Conservation (phyloP, 2,329 filamentous ascomycete species). For the Paraconiothyrium sp. region DNA sequence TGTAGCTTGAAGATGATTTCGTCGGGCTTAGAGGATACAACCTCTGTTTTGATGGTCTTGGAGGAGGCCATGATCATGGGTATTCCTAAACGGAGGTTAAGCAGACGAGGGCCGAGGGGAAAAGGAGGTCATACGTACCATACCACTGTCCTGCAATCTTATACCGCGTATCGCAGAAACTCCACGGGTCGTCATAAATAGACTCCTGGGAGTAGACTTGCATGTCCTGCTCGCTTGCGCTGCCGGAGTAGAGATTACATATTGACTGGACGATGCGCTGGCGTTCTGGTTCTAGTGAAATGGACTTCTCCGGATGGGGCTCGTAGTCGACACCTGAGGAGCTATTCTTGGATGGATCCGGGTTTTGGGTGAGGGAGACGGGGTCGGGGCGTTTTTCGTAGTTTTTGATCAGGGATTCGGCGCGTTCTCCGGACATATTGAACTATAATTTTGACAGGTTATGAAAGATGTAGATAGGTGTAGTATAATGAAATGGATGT, state of each 20-base stretch:
- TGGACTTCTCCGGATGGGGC: constrained; percentile 34
- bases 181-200: constrained; percentile 60
- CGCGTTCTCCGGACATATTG: constrained; percentile 21
- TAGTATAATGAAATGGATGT: not conserved
- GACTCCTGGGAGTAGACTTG: constrained; percentile 58
- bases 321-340: constrained; percentile 44
- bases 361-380: constrained; percentile 39
- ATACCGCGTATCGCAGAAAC: constrained; percentile 60
- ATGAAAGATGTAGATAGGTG: not conserved
- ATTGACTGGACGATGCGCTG: constrained; percentile 56
- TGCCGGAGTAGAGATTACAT: constrained; percentile 57
- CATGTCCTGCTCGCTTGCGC: constrained; percentile 60
- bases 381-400: constrained; percentile 38
- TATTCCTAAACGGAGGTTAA: constrained; percentile 40
- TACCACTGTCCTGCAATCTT: constrained; percentile 64
- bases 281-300: constrained; percentile 31
- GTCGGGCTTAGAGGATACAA: constrained; percentile 50
- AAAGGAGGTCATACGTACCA: constrained; percentile 34
- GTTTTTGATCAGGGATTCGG: constrained; percentile 20
- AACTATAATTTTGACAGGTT: not conserved
- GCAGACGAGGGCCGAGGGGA: not conserved
- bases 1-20: constrained; percentile 60
- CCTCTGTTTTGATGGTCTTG: constrained; percentile 54
- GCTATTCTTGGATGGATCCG: constrained; percentile 36
- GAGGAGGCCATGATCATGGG: constrained; percentile 54